Evolutionary conservation across 768 basidiomycete species (phyloP), one percentile per base, ranked within the genome.

Genomic region (Mrakia frigida): DNA sequence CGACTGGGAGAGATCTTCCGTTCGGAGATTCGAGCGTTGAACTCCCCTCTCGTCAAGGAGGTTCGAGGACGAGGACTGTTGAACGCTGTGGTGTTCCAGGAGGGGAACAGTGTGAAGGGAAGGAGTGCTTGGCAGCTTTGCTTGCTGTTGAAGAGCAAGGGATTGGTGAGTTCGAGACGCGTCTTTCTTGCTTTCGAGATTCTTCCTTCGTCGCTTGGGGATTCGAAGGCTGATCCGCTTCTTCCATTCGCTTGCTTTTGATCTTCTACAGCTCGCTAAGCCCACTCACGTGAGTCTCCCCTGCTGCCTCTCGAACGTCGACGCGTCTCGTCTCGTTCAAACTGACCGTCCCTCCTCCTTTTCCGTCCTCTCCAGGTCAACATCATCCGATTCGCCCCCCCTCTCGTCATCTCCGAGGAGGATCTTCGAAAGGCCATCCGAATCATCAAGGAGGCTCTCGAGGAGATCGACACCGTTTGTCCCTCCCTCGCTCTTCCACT

Each of bases 41-140:
- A 83, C 78, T 82, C 81, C 16, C 91, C 93, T 0, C 86, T 93
- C 73, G 87, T 97, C 75, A 86, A 88, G 80, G 86, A 87, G 60
- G 93, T 98, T 23, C 89, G 96, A 33, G 96, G 94, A 6, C 87
- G 88, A 77, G 96, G 96, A 0, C 84, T 99, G 75, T 85, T 99
- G 79, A 98, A 98, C 82, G 96, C 96, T 11, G 87, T 99, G 37
- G 92, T 98, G 33, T 93, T 98, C 74, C 90, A 98, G 81, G 93
- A 98, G 85, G 83, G 84, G 77, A 88, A 88, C 85, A 93, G 91
- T 80, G 83, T 78, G 67, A 91, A 88, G 84, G 90, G 92, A 23
- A 86, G 93, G 70, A 90, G 92, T 1, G 97, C 95, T 6, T 99
- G 96, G 97, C 93, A 98, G 83, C 86, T 98, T 73, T 98, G 97